Base-by-base conservation (phyloP, 1,139 yeast species). In the Yamadazyma taylorii region DNA sequence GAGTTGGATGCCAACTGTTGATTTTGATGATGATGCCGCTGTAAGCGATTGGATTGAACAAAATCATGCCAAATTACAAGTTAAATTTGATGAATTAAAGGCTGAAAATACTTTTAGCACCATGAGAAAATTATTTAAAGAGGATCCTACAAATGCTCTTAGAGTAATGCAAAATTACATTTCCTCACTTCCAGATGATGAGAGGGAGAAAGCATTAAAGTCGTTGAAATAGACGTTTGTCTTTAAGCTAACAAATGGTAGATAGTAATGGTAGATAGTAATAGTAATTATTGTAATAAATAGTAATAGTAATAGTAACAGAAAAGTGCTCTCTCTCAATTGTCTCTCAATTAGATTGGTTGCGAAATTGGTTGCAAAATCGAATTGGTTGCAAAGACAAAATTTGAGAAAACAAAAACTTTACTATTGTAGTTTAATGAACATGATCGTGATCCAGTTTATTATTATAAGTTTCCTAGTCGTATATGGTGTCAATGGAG, bases 1-100 rank as follows among this genome's bases (percentile, higher is more conserved):
- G 75, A 82, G 95, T 42, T 86, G 95, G 92, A 83, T 74, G 68
- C 87, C 95, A 42, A 73, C 83, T 32, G 75, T 85, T 43, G 84
- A 86, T 55, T 73, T 72, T 44, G 85, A 81, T 27, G 73, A 85
- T 50, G 97, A 92, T 60, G 73, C 73, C 55, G 85, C 77, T 24
- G 95, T 89, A 45, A 88, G 95, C 42, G 74, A 72, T 42, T 90
- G 94, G 90, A 83, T 89, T 52, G 96, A 88, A 64, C 81, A 79
- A 47, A 81, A 85, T 63, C 92, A 82, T 59, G 66, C 72, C 41
- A 63, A 73, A 47, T 72, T 87, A 48, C 83, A 82, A 43, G 68
- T 73, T 36, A 74, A 73, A 51, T 70, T 88, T 52, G 79, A 75
- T 48, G 78, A 79, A 46, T 72, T 88, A 65, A 81, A 79, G 63